phyloP scores from a whole-genome alignment of 345 rosid genomes.

The Microthlaspi erraticum region DNA sequence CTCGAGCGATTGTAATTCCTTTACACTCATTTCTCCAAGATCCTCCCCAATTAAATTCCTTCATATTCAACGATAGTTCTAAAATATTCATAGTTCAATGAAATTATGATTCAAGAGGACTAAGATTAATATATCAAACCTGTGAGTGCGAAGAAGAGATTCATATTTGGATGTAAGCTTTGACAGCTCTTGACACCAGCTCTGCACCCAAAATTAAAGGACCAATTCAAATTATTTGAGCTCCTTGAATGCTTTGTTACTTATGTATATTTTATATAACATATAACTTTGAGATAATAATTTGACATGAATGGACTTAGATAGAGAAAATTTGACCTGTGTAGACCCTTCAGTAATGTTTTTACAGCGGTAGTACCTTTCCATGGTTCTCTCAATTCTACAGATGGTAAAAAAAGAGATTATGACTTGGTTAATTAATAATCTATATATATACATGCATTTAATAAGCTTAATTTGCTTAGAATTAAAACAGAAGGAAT shows the following conservation, averaged over 20 bases:
- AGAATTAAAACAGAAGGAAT: neutral
- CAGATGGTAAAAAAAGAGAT: constrained; percentile 11
- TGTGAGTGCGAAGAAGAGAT: constrained; percentile 74
- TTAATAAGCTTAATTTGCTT: neutral
- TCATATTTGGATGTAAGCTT: constrained; percentile 70
- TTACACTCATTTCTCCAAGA: constrained; percentile 68
- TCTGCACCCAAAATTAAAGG: constrained; percentile 45
- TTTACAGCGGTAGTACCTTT: constrained; percentile 67
- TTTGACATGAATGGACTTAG: constrained; percentile 57
- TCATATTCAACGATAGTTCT: neutral
- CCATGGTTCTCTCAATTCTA: constrained; percentile 62
- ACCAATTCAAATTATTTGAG: neutral
- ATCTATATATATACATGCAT: neutral
- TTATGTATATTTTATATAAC: neutral
- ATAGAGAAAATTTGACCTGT: constrained; percentile 49
- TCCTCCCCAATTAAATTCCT: constrained; percentile 84
- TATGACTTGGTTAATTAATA: neutral
- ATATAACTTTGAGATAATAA: neutral
- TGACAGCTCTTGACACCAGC: constrained; percentile 68
- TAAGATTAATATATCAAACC: constrained; percentile 48
- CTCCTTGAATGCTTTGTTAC: neutral
- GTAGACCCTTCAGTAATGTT: constrained; percentile 61
- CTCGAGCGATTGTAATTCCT: constrained; percentile 73
- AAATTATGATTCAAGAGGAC: neutral
- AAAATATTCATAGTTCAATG: neutral